Conservation (phyloP, 192 early-diverging fungal genomes). For the Rhizophagus prolifer region DNA sequence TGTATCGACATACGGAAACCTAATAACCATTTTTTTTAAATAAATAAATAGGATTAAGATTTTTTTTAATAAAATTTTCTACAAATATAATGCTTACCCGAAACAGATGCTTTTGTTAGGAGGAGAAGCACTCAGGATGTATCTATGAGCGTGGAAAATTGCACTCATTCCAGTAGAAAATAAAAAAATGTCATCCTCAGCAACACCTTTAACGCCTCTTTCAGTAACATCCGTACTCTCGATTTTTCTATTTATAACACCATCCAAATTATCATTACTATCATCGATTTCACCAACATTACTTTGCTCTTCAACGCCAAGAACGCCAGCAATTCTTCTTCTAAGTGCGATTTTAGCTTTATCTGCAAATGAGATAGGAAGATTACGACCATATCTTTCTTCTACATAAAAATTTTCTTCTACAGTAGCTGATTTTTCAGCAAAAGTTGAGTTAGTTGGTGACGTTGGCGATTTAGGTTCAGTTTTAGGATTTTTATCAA, state of each 20-base stretch:
- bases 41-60: background rate
- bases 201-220: conserved; percentile 55
- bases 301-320: conserved; percentile 37
- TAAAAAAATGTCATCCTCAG: conserved; percentile 82
- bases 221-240: conserved; percentile 44
- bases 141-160: conserved; percentile 83
- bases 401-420: conserved; percentile 79
- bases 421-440: background rate
- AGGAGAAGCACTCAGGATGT: conserved; percentile 50
- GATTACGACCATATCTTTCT: conserved; percentile 92
- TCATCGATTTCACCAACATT: background rate
- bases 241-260: conserved; percentile 26
- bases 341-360: conserved; percentile 73
- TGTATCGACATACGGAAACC: conserved; percentile 95
- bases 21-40: conserved; percentile 22
- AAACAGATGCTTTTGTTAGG: conserved; percentile 80
- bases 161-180: conserved; percentile 92
- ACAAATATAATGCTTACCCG: conserved; percentile 55
- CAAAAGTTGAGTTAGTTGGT: background rate
- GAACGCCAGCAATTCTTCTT: conserved; percentile 83
- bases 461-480: conserved; percentile 1
- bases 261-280: conserved; percentile 29
- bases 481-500: background rate
- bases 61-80: background rate
- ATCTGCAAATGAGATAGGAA: conserved; percentile 65